phyloP scores from a whole-genome alignment of 495 filamentous ascomycete genomes.

The Hypoxylon perforatum region DNA sequence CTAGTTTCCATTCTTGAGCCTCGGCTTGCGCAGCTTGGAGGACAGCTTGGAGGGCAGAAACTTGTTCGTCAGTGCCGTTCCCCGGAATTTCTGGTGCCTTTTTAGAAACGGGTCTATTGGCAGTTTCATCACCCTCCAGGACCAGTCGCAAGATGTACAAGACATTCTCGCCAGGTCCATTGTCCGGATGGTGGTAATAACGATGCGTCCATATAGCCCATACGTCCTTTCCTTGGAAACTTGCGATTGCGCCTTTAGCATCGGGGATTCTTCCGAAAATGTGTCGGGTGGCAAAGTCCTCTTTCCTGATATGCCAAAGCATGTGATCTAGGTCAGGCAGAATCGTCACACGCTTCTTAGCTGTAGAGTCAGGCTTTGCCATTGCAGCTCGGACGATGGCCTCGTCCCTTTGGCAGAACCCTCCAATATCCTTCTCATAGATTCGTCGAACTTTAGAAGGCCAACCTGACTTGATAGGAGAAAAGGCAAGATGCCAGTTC shows the following conservation, averaged over 20 bases:
- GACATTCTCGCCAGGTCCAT: constrained; percentile 58
- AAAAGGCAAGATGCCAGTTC: not conserved
- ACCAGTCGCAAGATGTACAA: constrained; percentile 76
- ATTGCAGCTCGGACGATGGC: constrained; percentile 47
- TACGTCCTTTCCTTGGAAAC: constrained; percentile 56
- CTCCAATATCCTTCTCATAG: constrained; percentile 48
- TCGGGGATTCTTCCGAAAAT: constrained; percentile 63
- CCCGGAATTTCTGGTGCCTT: constrained; percentile 30
- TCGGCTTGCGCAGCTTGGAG: constrained; percentile 41
- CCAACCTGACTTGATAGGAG: constrained; percentile 18
- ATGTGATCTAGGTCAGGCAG: constrained; percentile 73
- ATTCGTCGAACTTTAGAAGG: constrained; percentile 35
- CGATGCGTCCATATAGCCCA: constrained; percentile 78
- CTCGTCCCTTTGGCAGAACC: constrained; percentile 62
- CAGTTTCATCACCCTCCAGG: constrained; percentile 61
- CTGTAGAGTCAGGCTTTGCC: constrained; percentile 11
- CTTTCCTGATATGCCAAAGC: constrained; percentile 79
- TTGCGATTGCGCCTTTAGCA: constrained; percentile 75
- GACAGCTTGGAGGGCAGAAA: constrained; percentile 30
- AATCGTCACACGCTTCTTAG: constrained; percentile 64
- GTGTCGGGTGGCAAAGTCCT: constrained; percentile 72
- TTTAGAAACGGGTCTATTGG: constrained; percentile 28
- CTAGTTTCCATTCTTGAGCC: constrained; percentile 38
- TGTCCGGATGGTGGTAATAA: constrained; percentile 52
- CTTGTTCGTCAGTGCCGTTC: too few species aligned